Base-by-base conservation (phyloP, 2,329 filamentous ascomycete species). In the Massarina eburnea region DNA sequence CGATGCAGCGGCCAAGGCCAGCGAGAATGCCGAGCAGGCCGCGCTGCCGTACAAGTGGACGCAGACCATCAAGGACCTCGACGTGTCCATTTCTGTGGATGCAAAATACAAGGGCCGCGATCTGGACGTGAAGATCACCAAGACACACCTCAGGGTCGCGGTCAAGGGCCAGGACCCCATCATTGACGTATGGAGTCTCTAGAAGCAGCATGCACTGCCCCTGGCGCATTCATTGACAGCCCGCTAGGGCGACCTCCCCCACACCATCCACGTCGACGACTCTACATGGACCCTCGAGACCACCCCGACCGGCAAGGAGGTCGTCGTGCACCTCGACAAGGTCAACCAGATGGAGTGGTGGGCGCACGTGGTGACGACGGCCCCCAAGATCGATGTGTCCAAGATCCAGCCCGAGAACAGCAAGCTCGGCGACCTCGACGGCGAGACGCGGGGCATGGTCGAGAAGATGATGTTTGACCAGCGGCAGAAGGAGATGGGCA, bases 401-500 rank as follows among this genome's bases (percentile, higher is more conserved):
- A 96, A 96, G 78, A 97, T 99, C 73, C 83, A 85, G 68, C 94
- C 94, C 18, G 94, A 97, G 74, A 91, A 87, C 68, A 91, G 86
- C 67, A 95, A 91, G 71, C 79, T 99, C 64, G 85, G 88, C 46
- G 94, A 99, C 71, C 77, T 99, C 57, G 92, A 97, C 67, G 94
- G 94, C 50, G 88, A 95, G 79, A 99, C 94, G 43, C 82, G 94
- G 54, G 82, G 85, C 48, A 97, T 99, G 92, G 94, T 99, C 35
- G 94, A 99, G 83, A 99, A 99, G 83, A 99, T 99, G 94, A 99
- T 99, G 94, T 99, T 82, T 64, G 94, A 99, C 76, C 94, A 99
- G 79, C 80, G 88, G 57, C 91, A 97, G 77, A 99, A 99, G 83
- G 91, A 97, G 77, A 77, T 81, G 72, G 94, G 94, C 4, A 80